Conservation (phyloP, 2,329 filamentous ascomycete genomes). For the Pseudocercospora cruenta region DNA sequence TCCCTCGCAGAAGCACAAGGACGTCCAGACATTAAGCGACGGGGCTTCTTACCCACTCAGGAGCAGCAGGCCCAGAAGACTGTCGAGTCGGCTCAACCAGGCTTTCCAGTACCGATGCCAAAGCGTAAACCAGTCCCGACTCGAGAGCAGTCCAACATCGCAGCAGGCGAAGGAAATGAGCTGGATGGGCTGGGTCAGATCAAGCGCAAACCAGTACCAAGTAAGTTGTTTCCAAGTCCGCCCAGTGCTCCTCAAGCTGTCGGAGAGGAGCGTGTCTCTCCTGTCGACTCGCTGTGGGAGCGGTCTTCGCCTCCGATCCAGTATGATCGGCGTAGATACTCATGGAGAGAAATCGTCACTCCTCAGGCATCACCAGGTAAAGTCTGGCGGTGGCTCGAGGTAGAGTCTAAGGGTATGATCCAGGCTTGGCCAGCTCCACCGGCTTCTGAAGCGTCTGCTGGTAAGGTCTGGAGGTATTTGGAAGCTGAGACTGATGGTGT, state of each 20-base stretch:
- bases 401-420: not conserved
- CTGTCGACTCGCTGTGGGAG: not conserved
- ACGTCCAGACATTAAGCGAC: not conserved
- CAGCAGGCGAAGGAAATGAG: not conserved
- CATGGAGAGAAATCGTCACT: not conserved
- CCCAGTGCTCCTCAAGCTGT: too few relatives aligned
- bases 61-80: not conserved
- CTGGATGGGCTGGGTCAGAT: not conserved
- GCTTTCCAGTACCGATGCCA: not conserved
- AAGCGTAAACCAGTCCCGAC: not conserved
- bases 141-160: not conserved
- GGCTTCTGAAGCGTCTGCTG: not conserved
- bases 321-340: not conserved
- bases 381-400: not conserved
- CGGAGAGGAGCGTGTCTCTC: not conserved
- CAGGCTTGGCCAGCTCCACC: not conserved
- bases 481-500: not conserved
- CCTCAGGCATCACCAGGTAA: not conserved
- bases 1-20: not conserved
- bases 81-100: not conserved
- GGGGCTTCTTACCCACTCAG: not conserved
- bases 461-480: not conserved
- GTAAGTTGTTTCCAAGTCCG: not conserved
- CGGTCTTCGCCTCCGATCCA: not conserved
- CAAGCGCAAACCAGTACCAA: not conserved